Evolutionary conservation across 371 early-diverging fungal genomes (phyloP).

Genomic region (Mucor piriformis): DNA sequence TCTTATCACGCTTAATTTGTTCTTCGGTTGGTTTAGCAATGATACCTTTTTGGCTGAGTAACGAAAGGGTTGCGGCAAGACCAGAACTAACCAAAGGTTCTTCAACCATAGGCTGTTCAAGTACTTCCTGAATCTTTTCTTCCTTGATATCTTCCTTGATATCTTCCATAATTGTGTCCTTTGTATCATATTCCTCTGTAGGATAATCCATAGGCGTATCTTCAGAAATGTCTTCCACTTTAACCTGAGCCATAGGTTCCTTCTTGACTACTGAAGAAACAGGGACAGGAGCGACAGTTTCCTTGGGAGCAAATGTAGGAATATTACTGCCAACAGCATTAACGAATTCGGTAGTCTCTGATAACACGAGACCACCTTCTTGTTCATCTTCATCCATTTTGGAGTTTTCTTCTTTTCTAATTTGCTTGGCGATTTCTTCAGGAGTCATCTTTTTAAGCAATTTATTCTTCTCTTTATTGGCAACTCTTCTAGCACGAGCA

Average conservation of each 20-base stretch:
- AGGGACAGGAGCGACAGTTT: neutral
- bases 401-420: constrained; percentile 29
- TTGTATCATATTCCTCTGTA: too few species aligned
- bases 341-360: constrained; percentile 75
- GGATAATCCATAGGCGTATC: neutral
- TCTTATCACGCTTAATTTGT: constrained; percentile 62
- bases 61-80: constrained; percentile 81
- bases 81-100: constrained; percentile 84
- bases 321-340: constrained; percentile 51
- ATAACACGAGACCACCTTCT: constrained; percentile 54
- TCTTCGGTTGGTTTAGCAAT: constrained; percentile 67
- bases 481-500: constrained; percentile 71
- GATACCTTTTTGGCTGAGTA: constrained; percentile 79
- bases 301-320: constrained; percentile 36
- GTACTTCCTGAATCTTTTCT: constrained; percentile 9
- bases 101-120: constrained; percentile 56
- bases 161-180: constrained; percentile 1
- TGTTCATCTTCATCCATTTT: constrained; percentile 37
- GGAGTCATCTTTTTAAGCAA: constrained; percentile 53
- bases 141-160: neutral
- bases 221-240: neutral
- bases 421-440: constrained; percentile 60
- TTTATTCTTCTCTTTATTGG: constrained; percentile 55
- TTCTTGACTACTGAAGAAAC: neutral
- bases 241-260: constrained; percentile 9